A percentile compares a stretch with the other conserved stretches of the same genome.
Evolutionary conservation across 2,329 filamentous ascomycete species (phyloP).

Genomic region (Neonectria hederae): DNA sequence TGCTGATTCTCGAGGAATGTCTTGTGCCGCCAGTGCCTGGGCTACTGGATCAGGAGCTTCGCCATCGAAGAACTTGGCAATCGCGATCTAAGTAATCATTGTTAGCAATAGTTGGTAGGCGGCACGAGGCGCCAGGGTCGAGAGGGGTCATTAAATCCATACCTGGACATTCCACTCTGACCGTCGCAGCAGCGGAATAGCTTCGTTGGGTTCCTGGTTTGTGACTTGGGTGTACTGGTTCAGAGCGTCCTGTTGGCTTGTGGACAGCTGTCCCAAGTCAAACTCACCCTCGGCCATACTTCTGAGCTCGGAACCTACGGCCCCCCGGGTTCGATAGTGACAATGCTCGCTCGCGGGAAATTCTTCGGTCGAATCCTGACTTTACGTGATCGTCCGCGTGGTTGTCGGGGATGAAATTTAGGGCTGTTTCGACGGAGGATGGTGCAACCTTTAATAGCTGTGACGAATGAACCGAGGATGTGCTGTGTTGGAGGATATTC

Average conservation of each 20-base stretch:
- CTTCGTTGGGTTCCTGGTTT: conserved; percentile 79
- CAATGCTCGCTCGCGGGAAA: conserved; percentile 4
- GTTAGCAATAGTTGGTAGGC: conserved; percentile 7
- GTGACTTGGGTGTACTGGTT: conserved; percentile 91
- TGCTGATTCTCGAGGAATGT: conserved; percentile 68
- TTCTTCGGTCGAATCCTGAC: not conserved
- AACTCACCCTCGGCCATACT: conserved; percentile 48
- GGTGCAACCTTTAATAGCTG: conserved; percentile 8
- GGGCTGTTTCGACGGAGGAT: not conserved
- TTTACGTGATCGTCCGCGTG: not conserved
- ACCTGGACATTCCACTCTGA: conserved; percentile 98
- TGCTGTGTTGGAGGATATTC: not conserved
- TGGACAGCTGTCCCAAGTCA: conserved; percentile 75
- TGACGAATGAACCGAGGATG: not conserved
- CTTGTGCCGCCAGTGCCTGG: conserved; percentile 74
- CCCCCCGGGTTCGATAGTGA: not conserved
- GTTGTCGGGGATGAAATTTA: not conserved
- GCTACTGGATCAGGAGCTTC: conserved; percentile 85
- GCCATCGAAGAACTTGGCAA: conserved; percentile 97
- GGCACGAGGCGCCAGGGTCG: not conserved
- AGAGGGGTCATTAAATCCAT: conserved; percentile 15
- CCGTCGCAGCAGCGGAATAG: conserved; percentile 80
- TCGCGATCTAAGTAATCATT: conserved; percentile 75
- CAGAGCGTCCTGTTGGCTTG: conserved; percentile 82
- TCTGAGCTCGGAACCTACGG: conserved; percentile 6